phyloP scores from a whole-genome alignment of 1,284 basidiomycete species.

The Marasmius oreades region DNA sequence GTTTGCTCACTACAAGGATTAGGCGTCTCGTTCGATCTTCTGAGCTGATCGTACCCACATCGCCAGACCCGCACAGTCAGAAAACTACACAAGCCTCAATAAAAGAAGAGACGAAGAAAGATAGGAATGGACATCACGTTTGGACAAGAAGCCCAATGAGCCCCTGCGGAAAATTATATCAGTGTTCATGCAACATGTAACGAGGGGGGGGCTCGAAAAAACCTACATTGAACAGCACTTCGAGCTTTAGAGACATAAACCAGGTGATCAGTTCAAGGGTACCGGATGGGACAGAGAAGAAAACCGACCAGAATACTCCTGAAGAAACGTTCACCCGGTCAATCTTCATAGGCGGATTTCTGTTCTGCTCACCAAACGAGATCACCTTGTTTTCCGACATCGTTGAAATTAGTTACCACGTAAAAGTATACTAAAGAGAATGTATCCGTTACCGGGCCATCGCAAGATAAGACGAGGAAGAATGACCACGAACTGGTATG shows the following conservation, averaged over 20 bases:
- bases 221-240: constrained; percentile 52
- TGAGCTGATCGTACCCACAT: constrained; percentile 29
- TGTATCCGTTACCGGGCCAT: not conserved
- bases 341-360: too few species aligned
- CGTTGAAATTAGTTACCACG: constrained; percentile 47
- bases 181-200: not conserved
- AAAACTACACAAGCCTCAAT: constrained; percentile 33
- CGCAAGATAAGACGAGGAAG: not conserved
- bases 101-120: not conserved
- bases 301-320: constrained; percentile 45
- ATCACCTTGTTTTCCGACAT: constrained; percentile 31
- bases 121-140: constrained; percentile 29
- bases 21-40: not conserved
- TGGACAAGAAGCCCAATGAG: constrained; percentile 52
- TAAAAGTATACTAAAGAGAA: constrained; percentile 43
- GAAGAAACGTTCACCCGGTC: constrained; percentile 2
- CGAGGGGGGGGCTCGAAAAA: not conserved
- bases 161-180: constrained; percentile 29
- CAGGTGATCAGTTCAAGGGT: not conserved
- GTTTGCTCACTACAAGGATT: constrained; percentile 39
- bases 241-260: constrained; percentile 37
- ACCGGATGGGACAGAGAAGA: not conserved
- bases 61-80: constrained; percentile 51
- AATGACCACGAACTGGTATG: constrained; percentile 38
- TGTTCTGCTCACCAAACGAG: constrained; percentile 41